Evolutionary conservation across 371 early-diverging fungal genomes (phyloP), one percentile per base, ranked within the genome.

Genomic region (Mortierella sp.): DNA sequence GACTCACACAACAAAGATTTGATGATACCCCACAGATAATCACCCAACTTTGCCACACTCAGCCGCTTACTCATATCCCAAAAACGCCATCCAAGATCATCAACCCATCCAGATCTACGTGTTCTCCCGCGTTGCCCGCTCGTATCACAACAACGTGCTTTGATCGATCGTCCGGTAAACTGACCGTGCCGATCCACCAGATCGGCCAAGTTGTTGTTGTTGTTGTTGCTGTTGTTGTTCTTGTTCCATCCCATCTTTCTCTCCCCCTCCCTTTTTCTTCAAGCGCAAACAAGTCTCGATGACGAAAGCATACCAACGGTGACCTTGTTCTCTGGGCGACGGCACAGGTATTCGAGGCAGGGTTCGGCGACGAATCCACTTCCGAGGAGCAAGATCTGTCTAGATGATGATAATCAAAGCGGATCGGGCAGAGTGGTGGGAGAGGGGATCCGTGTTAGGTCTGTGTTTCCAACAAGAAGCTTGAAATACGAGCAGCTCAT

Each of bases 291-390:
- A 22, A 8, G n/a, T 44, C 39, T 14, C n/a, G 53, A 31, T 25
- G 34, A 25, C 46, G n/a, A n/a, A n/a, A n/a, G n/a, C 63, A 28
- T 73, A 90, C 88, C 90, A 63, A 96, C 91, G 10, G 97, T 96
- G 31, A 97, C 78, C 64, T 86, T 85, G 82, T 92, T 93, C 69
- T 94, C 88, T 28, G 90, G 86, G 57, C 89, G 85, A 52, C 98
- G 88, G 63, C 93, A 82, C 39, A 98, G 86, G 81, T 97, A 96
- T 76, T 97, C 96, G 45, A 94, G 96, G 76, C 95, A 87, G 41
- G 99, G 99, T 58, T 92, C 95, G 60, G 98, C 95, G 45, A 98
- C 99, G 79, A 93, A 98, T 57, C 98, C 98, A 29, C 98, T 96
- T 58, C 98, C 98, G 54, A 98, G 92, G 54, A 98, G 90, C 55